These are phyloP conservation scores for Trametes maxima DNA, from an alignment of 768 basidiomycete genomes.

Conservation along the genomic window DNA sequence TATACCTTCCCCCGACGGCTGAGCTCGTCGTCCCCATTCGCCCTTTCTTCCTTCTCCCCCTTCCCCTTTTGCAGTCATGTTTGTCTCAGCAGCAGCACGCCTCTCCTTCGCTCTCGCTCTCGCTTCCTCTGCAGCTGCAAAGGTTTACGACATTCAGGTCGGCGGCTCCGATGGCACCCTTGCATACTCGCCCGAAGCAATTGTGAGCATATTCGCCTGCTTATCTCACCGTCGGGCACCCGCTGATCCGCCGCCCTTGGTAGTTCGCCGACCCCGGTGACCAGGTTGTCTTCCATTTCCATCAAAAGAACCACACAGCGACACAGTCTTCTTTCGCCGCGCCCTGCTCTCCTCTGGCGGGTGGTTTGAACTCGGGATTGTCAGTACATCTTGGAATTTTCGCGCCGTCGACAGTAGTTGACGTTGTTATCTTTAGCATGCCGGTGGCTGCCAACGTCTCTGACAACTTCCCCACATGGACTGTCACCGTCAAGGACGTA, in stretches of 20 bases:
- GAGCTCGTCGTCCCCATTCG: constrained; percentile 43
- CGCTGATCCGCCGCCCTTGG: background rate
- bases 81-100: constrained; percentile 11
- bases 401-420: background rate
- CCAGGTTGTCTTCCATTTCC: constrained; percentile 63
- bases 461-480: constrained; percentile 50
- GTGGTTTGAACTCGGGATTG: constrained; percentile 62
- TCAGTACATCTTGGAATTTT: constrained; percentile 35
- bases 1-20: constrained; percentile 32
- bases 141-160: constrained; percentile 57
- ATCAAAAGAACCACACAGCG: constrained; percentile 50
- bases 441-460: constrained; percentile 56
- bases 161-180: constrained; percentile 46
- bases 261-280: constrained; percentile 55
- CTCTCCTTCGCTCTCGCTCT: constrained; percentile 52
- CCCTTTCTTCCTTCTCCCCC: constrained; percentile 33
- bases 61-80: constrained; percentile 17
- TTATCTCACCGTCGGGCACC: background rate
- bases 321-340: constrained; percentile 38
- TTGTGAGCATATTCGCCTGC: constrained; percentile 40
- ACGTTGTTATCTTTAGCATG: constrained; percentile 38
- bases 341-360: constrained; percentile 55
- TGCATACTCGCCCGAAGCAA: constrained; percentile 52
- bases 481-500: constrained; percentile 44
- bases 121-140: constrained; percentile 51